These are phyloP conservation scores for Pythium plurisporium DNA, from an alignment of 352 stramenopile genomes.

Conservation along the genomic window DNA sequence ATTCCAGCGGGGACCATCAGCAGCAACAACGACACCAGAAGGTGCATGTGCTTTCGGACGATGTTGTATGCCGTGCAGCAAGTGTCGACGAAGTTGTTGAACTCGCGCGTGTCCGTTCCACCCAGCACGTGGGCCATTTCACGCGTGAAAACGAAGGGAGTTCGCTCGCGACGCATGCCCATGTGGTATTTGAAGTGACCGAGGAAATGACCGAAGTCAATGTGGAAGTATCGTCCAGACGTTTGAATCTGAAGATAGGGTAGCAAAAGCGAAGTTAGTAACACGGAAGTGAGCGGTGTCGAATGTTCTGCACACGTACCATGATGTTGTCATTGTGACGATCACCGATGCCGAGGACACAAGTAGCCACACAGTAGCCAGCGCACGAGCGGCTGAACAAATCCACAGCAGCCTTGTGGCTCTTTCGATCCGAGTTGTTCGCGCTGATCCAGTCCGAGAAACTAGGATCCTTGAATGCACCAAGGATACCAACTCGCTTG, in stretches of 20 bases:
- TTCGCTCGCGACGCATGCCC: conserved; percentile 77
- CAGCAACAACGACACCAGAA: conserved; percentile 77
- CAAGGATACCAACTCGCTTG: conserved; percentile 75
- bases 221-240: conserved; percentile 84
- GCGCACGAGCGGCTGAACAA: conserved; percentile 87
- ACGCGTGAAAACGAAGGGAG: conserved; percentile 86
- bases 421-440: conserved; percentile 69
- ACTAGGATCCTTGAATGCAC: conserved; percentile 78
- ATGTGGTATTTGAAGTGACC: conserved; percentile 88
- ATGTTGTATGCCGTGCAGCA: conserved; percentile 71
- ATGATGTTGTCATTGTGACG: conserved; percentile 97
- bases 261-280: not conserved
- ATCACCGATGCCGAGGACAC: conserved; percentile 93
- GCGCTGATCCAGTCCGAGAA: conserved; percentile 83
- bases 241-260: conserved; percentile 50
- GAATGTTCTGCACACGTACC: conserved; percentile 33
- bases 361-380: conserved; percentile 93
- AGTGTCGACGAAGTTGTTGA: conserved; percentile 65
- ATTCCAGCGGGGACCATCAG: conserved; percentile 88
- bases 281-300: not conserved
- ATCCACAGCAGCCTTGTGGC: conserved; percentile 63
- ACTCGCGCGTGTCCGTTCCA: conserved; percentile 69
- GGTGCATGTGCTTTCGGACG: conserved; percentile 82
- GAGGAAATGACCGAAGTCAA: conserved; percentile 86
- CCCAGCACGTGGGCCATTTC: conserved; percentile 87